Conservation (phyloP, 495 filamentous ascomycete species). For the Bacidia rubella region DNA sequence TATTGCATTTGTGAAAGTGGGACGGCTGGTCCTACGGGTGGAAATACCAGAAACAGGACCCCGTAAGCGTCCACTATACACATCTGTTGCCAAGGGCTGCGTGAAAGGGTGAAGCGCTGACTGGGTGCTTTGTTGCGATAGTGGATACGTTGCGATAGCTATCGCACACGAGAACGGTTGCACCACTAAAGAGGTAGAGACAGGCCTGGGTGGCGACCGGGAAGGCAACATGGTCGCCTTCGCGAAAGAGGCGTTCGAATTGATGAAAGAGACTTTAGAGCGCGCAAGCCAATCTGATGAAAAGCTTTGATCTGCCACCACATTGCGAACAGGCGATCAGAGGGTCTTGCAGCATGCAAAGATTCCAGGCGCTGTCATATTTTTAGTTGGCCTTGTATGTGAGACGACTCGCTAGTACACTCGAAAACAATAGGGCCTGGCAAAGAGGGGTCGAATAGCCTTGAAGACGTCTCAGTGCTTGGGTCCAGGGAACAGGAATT, state of each 20-base stretch:
- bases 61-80: constrained; percentile 29
- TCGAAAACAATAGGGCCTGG: too few species aligned
- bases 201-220: constrained; percentile 35
- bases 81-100: not conserved
- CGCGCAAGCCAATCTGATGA: too few species aligned
- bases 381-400: too few species aligned
- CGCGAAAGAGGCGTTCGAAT: constrained; percentile 38
- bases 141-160: constrained; percentile 47
- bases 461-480: too few species aligned
- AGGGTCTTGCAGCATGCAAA: too few species aligned
- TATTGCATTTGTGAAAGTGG: constrained; percentile 47
- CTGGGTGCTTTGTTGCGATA: constrained; percentile 11
- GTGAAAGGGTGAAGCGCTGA: constrained; percentile 1
- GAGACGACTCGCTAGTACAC: too few species aligned
- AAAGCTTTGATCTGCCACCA: constrained; percentile 25
- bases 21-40: constrained; percentile 48
- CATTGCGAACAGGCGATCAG: not conserved
- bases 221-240: constrained; percentile 50
- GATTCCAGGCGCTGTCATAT: too few species aligned
- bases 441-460: too few species aligned
- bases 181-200: constrained; percentile 38
- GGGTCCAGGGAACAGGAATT: too few species aligned
- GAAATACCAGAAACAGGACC: constrained; percentile 39
- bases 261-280: constrained; percentile 43
- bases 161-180: constrained; percentile 36